A percentile compares a stretch with the other conserved stretches of the same genome.
Evolutionary conservation across 1,284 basidiomycete genomes (phyloP).

Genomic region (Ustilago trichophora): DNA sequence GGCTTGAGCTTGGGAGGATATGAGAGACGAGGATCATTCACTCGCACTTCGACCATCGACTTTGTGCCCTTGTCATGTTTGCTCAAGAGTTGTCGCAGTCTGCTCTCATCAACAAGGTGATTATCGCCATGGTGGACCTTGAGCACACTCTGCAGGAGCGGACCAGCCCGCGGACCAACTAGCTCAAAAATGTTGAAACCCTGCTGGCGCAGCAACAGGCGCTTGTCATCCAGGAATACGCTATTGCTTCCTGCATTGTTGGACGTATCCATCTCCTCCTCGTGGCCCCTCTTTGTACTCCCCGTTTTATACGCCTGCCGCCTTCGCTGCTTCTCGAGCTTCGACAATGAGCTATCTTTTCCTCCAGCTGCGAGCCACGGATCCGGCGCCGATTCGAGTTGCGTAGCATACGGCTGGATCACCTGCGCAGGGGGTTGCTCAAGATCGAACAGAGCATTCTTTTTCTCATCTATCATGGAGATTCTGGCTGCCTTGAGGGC

Average conservation of each 20-base stretch:
- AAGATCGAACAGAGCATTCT: slow-evolving; percentile 13
- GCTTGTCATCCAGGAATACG: slow-evolving; percentile 12
- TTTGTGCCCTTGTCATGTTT: not conserved
- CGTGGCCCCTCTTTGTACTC: not conserved
- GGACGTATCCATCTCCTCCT: not conserved
- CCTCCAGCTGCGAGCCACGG: slow-evolving; percentile 49
- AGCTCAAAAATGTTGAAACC: slow-evolving; percentile 63
- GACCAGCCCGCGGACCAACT: slow-evolving; percentile 41
- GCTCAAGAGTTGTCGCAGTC: slow-evolving; percentile 8
- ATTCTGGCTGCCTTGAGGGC: slow-evolving; percentile 32
- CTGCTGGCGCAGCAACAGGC: slow-evolving; percentile 15
- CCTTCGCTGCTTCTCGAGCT: slow-evolving; percentile 26
- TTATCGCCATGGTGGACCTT: not conserved
- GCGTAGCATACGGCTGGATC: slow-evolving; percentile 11
- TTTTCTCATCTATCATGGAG: slow-evolving; percentile 29
- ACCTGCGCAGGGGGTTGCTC: not conserved
- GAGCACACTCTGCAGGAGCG: slow-evolving; percentile 53
- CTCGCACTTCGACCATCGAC: slow-evolving; percentile 25
- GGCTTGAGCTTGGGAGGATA: slow-evolving; percentile 48
- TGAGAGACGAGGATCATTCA: slow-evolving; percentile 59
- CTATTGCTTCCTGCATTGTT: not conserved
- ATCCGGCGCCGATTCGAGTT: slow-evolving; percentile 46
- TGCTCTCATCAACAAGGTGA: not conserved
- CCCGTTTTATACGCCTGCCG: slow-evolving; percentile 6
- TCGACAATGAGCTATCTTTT: slow-evolving; percentile 32